Evolutionary conservation across 345 rosid genomes (phyloP), one percentile per base, ranked within the genome.

Genomic region (Orychophragmus violaceus): DNA sequence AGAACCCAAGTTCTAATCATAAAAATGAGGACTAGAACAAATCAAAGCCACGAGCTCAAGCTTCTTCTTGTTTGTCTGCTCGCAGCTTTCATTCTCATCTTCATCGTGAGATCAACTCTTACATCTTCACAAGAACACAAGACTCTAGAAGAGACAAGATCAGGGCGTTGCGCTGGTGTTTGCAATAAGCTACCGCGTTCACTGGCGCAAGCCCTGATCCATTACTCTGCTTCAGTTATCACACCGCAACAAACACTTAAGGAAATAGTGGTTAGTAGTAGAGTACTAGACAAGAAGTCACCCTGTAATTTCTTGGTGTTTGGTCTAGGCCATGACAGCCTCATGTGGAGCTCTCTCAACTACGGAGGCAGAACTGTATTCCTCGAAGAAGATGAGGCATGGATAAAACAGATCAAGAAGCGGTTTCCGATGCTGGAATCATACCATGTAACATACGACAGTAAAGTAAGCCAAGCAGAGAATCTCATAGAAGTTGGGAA

Each of bases 281-380:
- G 72, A 39, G 77, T 87, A 8, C 72, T 94, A 8, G 85, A 77
- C 29, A 81, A 74, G 66, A 90, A 84, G 46, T 81, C 97, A 1
- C 97, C 99, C 0, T 90, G 97, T 78, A 90, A 94, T 65, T 94
- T 90, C 82, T 75, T 94, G 70, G 95, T 90, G 53, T 94, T 94
- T 28, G 97, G 99, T 12, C 75, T 94, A 6, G 95, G 99, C 23
- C 96, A 85, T 21, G 97, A 90, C 59, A 90, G 97, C 59, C 83
- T 94, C 13, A 85, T 90, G 99, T 94, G 97, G 99, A 75, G 80
- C 65, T 69, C 95, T 3, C 92, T 90, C 16, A 94, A 94, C 81
- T 72, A 83, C n/a, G 95, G 97, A 1, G 99, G 99, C 35, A 65
- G 84, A 7, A 94, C 97, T 0, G 66, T 90, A 3, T 94, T 94